Evolutionary conservation across 257 asterid species (phyloP).

Genomic region (Catharanthus roseus): DNA sequence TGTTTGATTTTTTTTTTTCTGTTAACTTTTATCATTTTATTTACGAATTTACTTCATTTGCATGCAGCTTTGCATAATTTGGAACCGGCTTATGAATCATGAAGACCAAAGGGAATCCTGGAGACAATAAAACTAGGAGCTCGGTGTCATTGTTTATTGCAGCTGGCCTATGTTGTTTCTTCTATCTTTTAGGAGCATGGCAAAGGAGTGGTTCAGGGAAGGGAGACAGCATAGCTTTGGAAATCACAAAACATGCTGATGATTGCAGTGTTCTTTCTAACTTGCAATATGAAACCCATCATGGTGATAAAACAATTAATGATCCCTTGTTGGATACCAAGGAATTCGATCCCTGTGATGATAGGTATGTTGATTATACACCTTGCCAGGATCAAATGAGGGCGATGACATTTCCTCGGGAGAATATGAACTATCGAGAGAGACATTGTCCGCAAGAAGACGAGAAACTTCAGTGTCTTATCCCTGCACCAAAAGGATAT

Average conservation of each 20-base stretch:
- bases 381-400: constrained; percentile 42
- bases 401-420: constrained; percentile 41
- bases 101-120: constrained; percentile 40
- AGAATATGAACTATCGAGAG: constrained; percentile 38
- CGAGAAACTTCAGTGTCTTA: constrained; percentile 37
- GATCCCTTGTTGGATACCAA: constrained; percentile 19
- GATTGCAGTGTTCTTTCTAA: constrained; percentile 30
- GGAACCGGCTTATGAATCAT: constrained; percentile 26
- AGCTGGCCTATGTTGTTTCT: constrained; percentile 33
- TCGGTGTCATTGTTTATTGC: constrained; percentile 24
- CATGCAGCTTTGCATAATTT: background rate
- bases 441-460: constrained; percentile 40
- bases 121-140: constrained; percentile 29
- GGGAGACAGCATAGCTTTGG: constrained; percentile 40
- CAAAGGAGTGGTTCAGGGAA: constrained; percentile 42
- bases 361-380: constrained; percentile 29
- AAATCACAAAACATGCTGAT: constrained; percentile 32
- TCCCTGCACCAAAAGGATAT: constrained; percentile 45
- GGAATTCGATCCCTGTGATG: constrained; percentile 27
- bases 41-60: background rate
- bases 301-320: constrained; percentile 18
- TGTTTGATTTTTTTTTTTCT: background rate
- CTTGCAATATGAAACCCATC: constrained; percentile 36
- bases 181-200: constrained; percentile 41
- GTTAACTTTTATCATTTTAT: background rate